Conservation (phyloP, 2,329 filamentous ascomycete species). For the Mollisiaceae sp. region DNA sequence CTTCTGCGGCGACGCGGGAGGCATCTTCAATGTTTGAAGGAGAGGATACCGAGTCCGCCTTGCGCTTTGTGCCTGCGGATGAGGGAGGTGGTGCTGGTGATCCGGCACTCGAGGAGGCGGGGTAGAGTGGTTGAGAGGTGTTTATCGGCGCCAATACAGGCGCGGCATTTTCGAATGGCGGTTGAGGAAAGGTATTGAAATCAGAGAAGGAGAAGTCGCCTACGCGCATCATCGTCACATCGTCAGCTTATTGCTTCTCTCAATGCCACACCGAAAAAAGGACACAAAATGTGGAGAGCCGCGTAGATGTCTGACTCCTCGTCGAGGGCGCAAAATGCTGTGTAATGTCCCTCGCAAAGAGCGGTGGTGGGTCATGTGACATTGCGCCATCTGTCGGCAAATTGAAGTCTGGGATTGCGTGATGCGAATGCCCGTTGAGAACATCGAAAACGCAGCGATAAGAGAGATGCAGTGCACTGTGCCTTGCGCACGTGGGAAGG, state of each 20-base stretch:
- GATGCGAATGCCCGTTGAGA: slow-evolving; percentile 5
- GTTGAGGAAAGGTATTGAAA: slow-evolving; percentile 37
- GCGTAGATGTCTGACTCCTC: slow-evolving; percentile 7
- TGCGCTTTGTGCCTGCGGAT: slow-evolving; percentile 42
- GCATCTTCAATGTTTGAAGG: slow-evolving; percentile 67
- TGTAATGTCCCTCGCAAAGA: not conserved
- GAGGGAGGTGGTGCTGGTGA: slow-evolving; percentile 36
- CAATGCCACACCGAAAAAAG: slow-evolving; percentile 3
- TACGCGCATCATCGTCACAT: slow-evolving; percentile 36
- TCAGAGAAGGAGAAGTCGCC: slow-evolving; percentile 42
- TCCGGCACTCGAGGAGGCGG: slow-evolving; percentile 29
- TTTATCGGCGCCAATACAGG: slow-evolving; percentile 29
- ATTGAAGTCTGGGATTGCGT: not conserved
- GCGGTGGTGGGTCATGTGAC: slow-evolving; percentile 7
- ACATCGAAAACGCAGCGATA: not conserved
- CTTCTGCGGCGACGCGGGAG: slow-evolving; percentile 77
- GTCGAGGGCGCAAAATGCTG: not conserved
- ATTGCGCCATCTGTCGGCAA: slow-evolving; percentile 11
- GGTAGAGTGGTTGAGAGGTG: slow-evolving; percentile 27
- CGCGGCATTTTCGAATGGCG: slow-evolving; percentile 28
- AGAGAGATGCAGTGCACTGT: slow-evolving; percentile 20
- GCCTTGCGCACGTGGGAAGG: not conserved
- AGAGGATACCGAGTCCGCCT: slow-evolving; percentile 37
- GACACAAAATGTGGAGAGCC: slow-evolving; percentile 13
- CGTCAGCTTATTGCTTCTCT: slow-evolving; percentile 37